Conservation (phyloP, 352 stramenopile genomes). For the Elongisporangium undulatum region DNA sequence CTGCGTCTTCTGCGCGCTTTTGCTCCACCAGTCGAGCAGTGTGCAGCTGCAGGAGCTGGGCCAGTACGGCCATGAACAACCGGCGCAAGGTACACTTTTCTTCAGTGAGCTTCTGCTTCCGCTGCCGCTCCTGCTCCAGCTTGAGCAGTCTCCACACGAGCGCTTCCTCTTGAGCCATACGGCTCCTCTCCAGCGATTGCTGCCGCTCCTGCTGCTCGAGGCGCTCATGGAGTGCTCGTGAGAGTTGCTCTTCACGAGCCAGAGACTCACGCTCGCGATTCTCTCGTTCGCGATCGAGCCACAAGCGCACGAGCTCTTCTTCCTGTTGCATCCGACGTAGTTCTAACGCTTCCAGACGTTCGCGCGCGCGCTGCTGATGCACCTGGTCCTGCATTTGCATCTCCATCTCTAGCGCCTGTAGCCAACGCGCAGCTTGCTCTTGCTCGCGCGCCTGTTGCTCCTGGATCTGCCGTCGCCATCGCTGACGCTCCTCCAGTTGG, state of each 20-base stretch:
- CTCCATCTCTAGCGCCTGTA: slow-evolving; percentile 12
- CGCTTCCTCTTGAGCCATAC: slow-evolving; percentile 9
- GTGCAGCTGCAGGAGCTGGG: slow-evolving; percentile 17
- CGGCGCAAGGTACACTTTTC: slow-evolving; percentile 16
- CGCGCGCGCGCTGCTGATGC: slow-evolving; percentile 3
- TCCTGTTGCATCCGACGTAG: slow-evolving; percentile 14
- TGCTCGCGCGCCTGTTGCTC: slow-evolving; percentile 20
- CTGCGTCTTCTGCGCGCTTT: slow-evolving; percentile 13
- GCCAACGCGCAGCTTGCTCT: slow-evolving; percentile 12
- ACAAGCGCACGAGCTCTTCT: slow-evolving; percentile 3
- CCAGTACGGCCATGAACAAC: slow-evolving; percentile 17
- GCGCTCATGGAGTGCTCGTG: background rate
- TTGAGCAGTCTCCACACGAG: slow-evolving; percentile 1
- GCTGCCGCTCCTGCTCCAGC: slow-evolving; percentile 3
- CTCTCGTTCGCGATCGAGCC: background rate
- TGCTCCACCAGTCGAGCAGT: slow-evolving; percentile 6
- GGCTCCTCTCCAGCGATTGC: background rate
- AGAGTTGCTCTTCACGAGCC: slow-evolving; percentile 4
- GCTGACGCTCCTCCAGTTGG: slow-evolving; percentile 10
- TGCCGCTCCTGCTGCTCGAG: background rate
- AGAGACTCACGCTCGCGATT: background rate
- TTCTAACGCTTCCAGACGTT: slow-evolving; percentile 8
- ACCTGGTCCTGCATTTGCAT: slow-evolving; percentile 8
- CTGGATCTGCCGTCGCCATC: slow-evolving; percentile 4
- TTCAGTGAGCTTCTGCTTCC: slow-evolving; percentile 9